These are phyloP conservation scores for Aspergillus fumigatiaffinis DNA, from an alignment of 2,329 filamentous ascomycete species.

Conservation along the genomic window DNA sequence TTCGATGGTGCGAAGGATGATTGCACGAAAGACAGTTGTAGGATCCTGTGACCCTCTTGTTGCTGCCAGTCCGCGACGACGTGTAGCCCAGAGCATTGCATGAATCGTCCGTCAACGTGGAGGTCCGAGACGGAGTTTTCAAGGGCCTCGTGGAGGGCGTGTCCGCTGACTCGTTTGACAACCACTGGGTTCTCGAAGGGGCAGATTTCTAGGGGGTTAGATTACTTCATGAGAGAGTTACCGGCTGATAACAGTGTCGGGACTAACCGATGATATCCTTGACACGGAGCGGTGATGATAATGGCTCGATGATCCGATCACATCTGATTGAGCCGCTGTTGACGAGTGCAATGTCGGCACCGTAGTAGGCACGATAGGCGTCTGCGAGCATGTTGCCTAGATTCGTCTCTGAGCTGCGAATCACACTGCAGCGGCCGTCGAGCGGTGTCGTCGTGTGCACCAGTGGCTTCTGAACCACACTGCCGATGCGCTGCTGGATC, in stretches of 20 bases:
- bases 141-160: conserved; percentile 11
- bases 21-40: conserved; percentile 5
- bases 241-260: neutral
- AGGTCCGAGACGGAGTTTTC: conserved; percentile 24
- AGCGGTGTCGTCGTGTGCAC: conserved; percentile 14
- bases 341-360: conserved; percentile 21
- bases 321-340: conserved; percentile 23
- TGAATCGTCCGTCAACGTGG: conserved; percentile 23
- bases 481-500: conserved; percentile 16
- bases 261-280: conserved; percentile 20
- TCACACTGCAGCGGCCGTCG: conserved; percentile 15
- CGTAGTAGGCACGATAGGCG: conserved; percentile 21
- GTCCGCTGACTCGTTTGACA: conserved; percentile 17
- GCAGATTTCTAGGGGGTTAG: conserved; percentile 13
- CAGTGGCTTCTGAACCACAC: conserved; percentile 15
- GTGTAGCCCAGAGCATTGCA: conserved; percentile 19
- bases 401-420: conserved; percentile 22
- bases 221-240: neutral
- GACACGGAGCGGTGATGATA: conserved; percentile 9
- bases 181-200: conserved; percentile 22
- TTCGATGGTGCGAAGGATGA: conserved; percentile 5
- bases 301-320: conserved; percentile 14
- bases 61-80: conserved; percentile 15
- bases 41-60: conserved; percentile 4
- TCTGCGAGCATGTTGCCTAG: conserved; percentile 24